Evolutionary conservation across 2,329 filamentous ascomycete genomes (phyloP).

Genomic region (Zasmidium cellare): DNA sequence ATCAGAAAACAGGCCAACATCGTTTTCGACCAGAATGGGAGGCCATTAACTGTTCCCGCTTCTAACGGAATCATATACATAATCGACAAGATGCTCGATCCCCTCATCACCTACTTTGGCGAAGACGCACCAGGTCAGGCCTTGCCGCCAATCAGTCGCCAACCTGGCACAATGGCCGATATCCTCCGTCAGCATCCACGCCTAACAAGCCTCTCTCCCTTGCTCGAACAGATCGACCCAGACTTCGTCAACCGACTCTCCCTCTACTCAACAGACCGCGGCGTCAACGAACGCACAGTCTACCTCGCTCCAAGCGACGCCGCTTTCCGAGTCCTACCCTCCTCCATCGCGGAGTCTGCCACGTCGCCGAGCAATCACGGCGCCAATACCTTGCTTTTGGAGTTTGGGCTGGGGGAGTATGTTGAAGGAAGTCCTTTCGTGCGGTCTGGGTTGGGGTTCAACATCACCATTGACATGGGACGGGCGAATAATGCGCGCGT

Average conservation of each 20-base stretch:
- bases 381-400: conserved; percentile 9
- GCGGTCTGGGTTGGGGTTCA: conserved; percentile 5
- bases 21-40: conserved; percentile 4
- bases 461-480: conserved; percentile 6
- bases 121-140: neutral
- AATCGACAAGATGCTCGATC: conserved; percentile 14
- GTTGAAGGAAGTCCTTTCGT: neutral
- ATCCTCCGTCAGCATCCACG: conserved; percentile 4
- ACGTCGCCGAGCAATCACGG: conserved; percentile 12
- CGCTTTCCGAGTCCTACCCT: conserved; percentile 15
- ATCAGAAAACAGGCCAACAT: conserved; percentile 2
- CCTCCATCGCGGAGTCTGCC: neutral
- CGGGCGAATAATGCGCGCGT: conserved; percentile 12
- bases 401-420: conserved; percentile 10
- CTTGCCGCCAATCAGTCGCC: conserved; percentile 1
- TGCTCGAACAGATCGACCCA: conserved; percentile 3
- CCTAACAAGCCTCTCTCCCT: conserved; percentile 7
- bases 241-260: conserved; percentile 13
- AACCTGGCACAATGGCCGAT: conserved; percentile 12
- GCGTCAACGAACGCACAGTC: neutral
- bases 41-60: conserved; percentile 2
- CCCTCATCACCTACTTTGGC: conserved; percentile 16
- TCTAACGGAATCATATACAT: conserved; percentile 17
- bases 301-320: conserved; percentile 18
- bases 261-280: neutral